These are phyloP conservation scores for Eucalyptus sp. DNA, from an alignment of 345 rosid species.

Conservation along the genomic window DNA sequence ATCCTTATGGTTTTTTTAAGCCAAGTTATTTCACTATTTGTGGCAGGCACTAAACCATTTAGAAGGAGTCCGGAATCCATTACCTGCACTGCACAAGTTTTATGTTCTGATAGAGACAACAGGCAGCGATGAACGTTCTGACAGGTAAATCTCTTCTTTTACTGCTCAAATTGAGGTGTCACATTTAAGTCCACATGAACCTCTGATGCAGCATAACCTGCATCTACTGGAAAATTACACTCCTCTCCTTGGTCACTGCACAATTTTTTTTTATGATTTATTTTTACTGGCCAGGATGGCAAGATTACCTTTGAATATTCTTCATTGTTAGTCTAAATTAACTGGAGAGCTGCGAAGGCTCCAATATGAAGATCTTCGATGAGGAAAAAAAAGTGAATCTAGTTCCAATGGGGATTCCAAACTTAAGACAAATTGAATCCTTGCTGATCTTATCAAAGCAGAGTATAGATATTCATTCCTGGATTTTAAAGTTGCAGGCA, in stretches of 20 bases:
- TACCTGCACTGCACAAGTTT: slow-evolving; percentile 62
- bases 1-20: not conserved
- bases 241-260: not conserved
- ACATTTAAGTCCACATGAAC: not conserved
- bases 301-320: not conserved
- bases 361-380: not conserved
- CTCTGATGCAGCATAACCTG: not conserved
- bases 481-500: not conserved
- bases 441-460: not conserved
- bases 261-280: not conserved
- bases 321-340: not conserved
- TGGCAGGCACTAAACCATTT: slow-evolving; percentile 62
- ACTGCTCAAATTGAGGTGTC: not conserved
- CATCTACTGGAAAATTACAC: not conserved
- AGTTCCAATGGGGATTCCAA: not conserved
- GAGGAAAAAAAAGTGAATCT: not conserved
- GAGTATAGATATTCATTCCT: not conserved
- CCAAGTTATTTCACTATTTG: not conserved
- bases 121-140: slow-evolving; percentile 63
- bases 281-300: not conserved
- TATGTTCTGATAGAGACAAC: slow-evolving; percentile 86
- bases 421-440: not conserved
- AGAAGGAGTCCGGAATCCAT: slow-evolving; percentile 85
- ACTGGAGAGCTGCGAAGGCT: not conserved
- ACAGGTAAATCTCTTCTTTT: slow-evolving; percentile 29